Evolutionary conservation across 2,329 filamentous ascomycete species (phyloP), one percentile per base, ranked within the genome.

Genomic region (Diaporthe batatas): DNA sequence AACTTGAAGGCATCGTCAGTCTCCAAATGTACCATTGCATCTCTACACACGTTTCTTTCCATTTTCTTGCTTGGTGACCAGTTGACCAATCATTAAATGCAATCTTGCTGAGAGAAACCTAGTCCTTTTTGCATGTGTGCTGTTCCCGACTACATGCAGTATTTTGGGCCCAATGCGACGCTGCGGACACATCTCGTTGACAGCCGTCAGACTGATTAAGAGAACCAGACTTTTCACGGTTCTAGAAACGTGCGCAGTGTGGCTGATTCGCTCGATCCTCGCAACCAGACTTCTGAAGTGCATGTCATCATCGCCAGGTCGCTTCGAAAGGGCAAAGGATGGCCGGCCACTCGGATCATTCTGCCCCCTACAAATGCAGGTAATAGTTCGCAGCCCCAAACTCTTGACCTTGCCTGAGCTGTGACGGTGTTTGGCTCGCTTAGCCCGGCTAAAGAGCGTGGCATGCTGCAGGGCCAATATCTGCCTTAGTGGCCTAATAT

Each of bases 271-370:
- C 18, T 39, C 32, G 62, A 67, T 67, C n/a, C 32, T 67, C 62
- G 62, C 44, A 25, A 65, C 62, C 62, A 51, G 21, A 51, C n/a
- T 39, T 67, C 2, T 36, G 2, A 5, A 32, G 53, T 67, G 62
- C 62, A 67, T 39, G 62, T 53, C 62, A 67, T 67, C 62, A 25
- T 36, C 14, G 44, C 62, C 47, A 53, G n/a, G 32, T 67, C 62
- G 62, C 47, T 53, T 53, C 8, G 4, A 39, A 39, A 25, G 21
- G 47, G 32, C 62, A 67, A 51, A 12, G 23, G 47, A 36, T 36
- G 47, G 14, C 12, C 47, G 5, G n/a, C 62, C 62, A 67, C 14
- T 67, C 62, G 62, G 62, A 29, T 65, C 0, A 10, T 67, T 65
- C 32, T 16, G 2, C 14, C 54, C 16, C 44, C 8, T 23, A 14